A percentile compares a stretch with the other conserved stretches of the same genome.
Conservation (phyloP, 2,329 filamentous ascomycete species). For the Fusarium drepaniforme region DNA sequence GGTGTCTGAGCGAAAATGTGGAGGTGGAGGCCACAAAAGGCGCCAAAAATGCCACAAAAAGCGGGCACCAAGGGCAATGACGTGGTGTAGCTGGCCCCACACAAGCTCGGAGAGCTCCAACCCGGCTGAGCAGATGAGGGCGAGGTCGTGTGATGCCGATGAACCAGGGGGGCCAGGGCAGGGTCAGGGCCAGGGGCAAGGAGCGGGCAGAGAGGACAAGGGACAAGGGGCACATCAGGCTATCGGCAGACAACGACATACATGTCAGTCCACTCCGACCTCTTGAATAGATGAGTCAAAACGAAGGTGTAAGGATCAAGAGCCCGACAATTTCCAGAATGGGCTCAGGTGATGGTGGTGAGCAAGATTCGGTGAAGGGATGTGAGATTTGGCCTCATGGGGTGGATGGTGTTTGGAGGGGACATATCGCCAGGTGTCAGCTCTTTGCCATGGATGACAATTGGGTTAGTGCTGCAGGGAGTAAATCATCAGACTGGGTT, state of each 20-base stretch:
- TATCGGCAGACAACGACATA: conserved; percentile 9
- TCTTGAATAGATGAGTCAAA: neutral
- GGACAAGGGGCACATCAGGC: conserved; percentile 24
- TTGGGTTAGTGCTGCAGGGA: neutral
- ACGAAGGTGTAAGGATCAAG: neutral
- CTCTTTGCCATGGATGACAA: neutral
- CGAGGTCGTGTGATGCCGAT: conserved; percentile 40
- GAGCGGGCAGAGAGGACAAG: neutral
- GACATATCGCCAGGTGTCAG: neutral
- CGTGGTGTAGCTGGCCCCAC: conserved; percentile 41
- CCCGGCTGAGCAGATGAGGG: conserved; percentile 14
- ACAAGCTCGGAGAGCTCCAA: conserved; percentile 46
- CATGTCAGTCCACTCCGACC: neutral
- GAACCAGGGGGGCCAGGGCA: conserved; percentile 31
- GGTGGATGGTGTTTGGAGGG: neutral
- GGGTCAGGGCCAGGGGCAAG: conserved; percentile 8
- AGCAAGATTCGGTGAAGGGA: conserved; percentile 11
- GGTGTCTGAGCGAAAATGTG: conserved; percentile 34
- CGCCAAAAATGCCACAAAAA: conserved; percentile 18
- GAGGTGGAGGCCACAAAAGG: conserved; percentile 41
- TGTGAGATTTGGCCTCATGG: conserved; percentile 7
- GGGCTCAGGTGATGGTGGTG: neutral
- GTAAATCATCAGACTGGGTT: neutral
- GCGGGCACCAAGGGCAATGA: conserved; percentile 31
- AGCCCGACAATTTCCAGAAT: neutral